Base-by-base conservation (phyloP, 2,329 filamentous ascomycete genomes). In the Colletotrichum tropicicola region DNA sequence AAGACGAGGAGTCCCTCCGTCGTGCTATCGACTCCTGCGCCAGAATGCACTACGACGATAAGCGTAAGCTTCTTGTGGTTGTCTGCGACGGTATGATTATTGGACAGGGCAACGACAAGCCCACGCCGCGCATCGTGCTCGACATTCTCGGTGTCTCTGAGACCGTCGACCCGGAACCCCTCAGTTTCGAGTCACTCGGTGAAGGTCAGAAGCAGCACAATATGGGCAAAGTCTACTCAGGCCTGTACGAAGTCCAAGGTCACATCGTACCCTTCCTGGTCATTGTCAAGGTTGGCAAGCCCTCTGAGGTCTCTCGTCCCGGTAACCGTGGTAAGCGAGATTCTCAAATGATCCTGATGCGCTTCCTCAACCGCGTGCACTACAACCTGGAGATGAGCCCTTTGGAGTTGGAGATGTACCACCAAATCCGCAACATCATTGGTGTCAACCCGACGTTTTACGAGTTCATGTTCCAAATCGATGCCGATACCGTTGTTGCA, bases 11-110 rank as follows among this genome's bases (percentile, higher is more conserved):
- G 1, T 98, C 95, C 35, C 85, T 99, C 25, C 93, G 96, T 59
- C 94, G 95, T 84, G 96, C 96, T 64, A 97, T 99, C 72, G 96
- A 99, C 77, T 99, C 96, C 0, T 92, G 93, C 64, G 94, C 96
- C 27, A 88, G 94, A 66, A 98, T 98, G 94, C 90, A 90, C 70
- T 99, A 99, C 75, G 96, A 99, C 73, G 95, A 99, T 76, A 99
- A 99, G 83, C 93, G 96, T 74, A 99, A 99, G 83, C 86, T 99
- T 12, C 84, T 99, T 25, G 89, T 97, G 69, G 86, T 99, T 67
- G 85, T 99, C 68, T 99, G 96, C 73, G 96, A 99, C 74, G 96
- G 96, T 80, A 98, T 99, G 95, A 99, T 99, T 83, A 97, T 99
- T 70, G 96, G 96, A 73, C 94, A 98, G 81, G 96, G 96, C 74